Base-by-base conservation (phyloP, 2,329 filamentous ascomycete species). In the Cladobotryum protrusum region DNA sequence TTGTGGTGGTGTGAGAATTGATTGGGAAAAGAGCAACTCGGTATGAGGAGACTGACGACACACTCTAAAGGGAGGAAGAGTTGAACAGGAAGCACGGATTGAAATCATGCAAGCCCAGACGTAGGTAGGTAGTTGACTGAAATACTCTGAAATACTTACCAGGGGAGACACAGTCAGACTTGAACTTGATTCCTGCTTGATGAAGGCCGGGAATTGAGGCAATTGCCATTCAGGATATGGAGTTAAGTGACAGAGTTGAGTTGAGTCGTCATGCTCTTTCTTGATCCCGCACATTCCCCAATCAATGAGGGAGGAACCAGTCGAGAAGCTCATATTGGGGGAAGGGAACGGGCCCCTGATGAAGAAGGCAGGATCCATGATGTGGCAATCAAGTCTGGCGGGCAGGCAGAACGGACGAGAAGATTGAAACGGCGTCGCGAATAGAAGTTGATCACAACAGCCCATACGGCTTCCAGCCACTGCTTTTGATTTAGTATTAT, bases 21-120 rank as follows among this genome's bases (percentile, higher is more conserved):
- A 44, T 40, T 47, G 51, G 42, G 56, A 59, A 60, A 63, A 56
- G 56, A 59, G 56, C 54, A 58, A 59, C 52, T 59, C 53, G 52
- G 51, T 50, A 44, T 48, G 50, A 50, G 43, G 51, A 57, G 50
- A 39, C 17, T 42, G 33, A 45, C 43, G 35, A 43, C 29, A 48
- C 35, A 47, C 15, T 33, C 48, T n/a, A 45, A 52, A 46, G 32
- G 40, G 48, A 47, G 45, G 43, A 53, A 41, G 47, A 17, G 35
- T 53, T 46, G 35, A 45, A 12, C n/a, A 34, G 32, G 45, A 46
- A 47, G 43, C 37, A 42, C 24, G 6, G 24, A 29, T 29, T 29
- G 24, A 29, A 29, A 6, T 29, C 24, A 34, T 33, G 41, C 43
- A 49, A 44, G 48, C 29, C 2, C 19, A 33, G 37, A 45, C 18